A percentile compares a stretch with the other conserved stretches of the same genome.
Conservation (phyloP, 2,329 filamentous ascomycete species). For the Calonectria henricotiae region DNA sequence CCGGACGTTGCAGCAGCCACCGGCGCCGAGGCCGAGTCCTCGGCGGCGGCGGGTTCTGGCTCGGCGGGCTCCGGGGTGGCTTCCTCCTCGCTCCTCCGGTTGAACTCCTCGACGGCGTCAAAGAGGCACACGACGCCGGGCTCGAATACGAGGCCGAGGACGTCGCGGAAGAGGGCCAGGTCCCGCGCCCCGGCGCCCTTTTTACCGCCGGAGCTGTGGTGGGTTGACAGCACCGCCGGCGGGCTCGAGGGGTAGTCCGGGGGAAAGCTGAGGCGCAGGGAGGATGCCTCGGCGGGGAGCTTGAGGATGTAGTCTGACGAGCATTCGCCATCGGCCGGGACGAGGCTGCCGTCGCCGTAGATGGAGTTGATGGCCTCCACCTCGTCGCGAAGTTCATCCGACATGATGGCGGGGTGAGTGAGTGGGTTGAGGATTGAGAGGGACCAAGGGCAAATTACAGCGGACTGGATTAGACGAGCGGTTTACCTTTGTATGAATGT, state of each 20-base stretch:
- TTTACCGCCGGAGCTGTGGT: slow-evolving; percentile 83
- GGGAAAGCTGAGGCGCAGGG: slow-evolving; percentile 79
- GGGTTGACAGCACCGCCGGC: slow-evolving; percentile 83
- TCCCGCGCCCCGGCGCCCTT: slow-evolving; percentile 82
- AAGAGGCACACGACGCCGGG: slow-evolving; percentile 89
- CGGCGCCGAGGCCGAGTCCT: neutral
- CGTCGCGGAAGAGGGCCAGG: slow-evolving; percentile 78
- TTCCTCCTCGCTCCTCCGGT: slow-evolving; percentile 61
- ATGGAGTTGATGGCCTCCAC: slow-evolving; percentile 89
- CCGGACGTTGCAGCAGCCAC: neutral
- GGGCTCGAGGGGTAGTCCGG: slow-evolving; percentile 81
- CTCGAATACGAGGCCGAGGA: slow-evolving; percentile 78
- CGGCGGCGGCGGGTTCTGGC: slow-evolving; percentile 40
- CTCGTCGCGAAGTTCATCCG: slow-evolving; percentile 79
- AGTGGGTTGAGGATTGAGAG: neutral
- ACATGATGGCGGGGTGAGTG: slow-evolving; percentile 60
- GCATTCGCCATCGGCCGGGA: slow-evolving; percentile 56
- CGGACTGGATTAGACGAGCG: neutral
- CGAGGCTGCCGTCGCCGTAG: slow-evolving; percentile 79
- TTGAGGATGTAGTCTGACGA: slow-evolving; percentile 72
- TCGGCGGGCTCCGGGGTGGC: slow-evolving; percentile 49
- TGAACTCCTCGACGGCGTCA: slow-evolving; percentile 87
- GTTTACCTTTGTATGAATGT: neutral
- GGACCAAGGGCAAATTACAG: neutral
- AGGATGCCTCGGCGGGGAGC: slow-evolving; percentile 76